These are phyloP conservation scores for Fennellomyces sp. DNA, from an alignment of 371 early-diverging fungal genomes.

Conservation along the genomic window DNA sequence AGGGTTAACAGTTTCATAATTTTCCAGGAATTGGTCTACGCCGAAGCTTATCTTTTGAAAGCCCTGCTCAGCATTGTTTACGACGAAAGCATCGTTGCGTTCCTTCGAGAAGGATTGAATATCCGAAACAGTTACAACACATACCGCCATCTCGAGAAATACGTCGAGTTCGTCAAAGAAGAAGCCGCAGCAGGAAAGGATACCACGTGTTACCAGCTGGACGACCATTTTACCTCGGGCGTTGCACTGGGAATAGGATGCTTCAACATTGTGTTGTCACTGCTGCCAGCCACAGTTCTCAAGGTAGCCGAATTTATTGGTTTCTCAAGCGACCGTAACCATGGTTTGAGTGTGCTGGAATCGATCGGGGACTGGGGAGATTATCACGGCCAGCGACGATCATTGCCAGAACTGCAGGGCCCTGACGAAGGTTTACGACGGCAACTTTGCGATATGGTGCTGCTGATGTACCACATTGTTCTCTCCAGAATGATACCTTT, in stretches of 20 bases:
- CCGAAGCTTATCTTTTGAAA: conserved; percentile 71
- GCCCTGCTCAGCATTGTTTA: conserved; percentile 69
- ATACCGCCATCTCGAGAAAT: conserved; percentile 62
- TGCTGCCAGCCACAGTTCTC: conserved; percentile 50
- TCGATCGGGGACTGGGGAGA: conserved; percentile 54
- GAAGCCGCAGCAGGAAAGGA: conserved; percentile 34
- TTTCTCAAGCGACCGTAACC: conserved; percentile 66
- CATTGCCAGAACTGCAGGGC: conserved; percentile 12
- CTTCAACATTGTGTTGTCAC: conserved; percentile 51
- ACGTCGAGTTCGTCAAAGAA: conserved; percentile 46
- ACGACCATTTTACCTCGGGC: conserved; percentile 76
- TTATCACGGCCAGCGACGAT: conserved; percentile 41
- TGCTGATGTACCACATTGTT: conserved; percentile 71
- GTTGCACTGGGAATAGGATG: conserved; percentile 71
- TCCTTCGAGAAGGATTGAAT: conserved; percentile 75
- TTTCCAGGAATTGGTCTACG: conserved; percentile 66
- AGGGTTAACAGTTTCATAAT: not conserved
- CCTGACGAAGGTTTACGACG: conserved; percentile 37
- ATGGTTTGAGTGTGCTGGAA: conserved; percentile 66
- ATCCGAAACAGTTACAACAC: conserved; percentile 69
- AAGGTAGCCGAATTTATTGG: conserved; percentile 73
- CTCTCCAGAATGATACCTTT: conserved; percentile 62
- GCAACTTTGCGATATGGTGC: conserved; percentile 62
- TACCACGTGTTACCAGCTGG: conserved; percentile 43
- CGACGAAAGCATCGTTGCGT: conserved; percentile 72